phyloP scores from a whole-genome alignment of 345 rosid species.

The Bretschneidera sinensis region DNA sequence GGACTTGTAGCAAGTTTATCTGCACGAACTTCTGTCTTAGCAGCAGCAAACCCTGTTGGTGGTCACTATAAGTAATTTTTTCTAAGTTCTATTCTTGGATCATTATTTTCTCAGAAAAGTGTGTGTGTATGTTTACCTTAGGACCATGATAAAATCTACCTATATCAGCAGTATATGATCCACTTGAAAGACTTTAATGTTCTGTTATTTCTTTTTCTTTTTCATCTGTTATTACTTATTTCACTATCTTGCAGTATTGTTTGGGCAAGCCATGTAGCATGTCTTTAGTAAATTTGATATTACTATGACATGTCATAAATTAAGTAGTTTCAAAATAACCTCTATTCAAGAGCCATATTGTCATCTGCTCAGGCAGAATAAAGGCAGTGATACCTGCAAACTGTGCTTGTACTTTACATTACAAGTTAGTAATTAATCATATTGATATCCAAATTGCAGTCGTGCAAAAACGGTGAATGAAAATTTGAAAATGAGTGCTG shows the following conservation, averaged over 20 bases:
- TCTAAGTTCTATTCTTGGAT: neutral
- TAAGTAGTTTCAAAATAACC: neutral
- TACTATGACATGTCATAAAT: neutral
- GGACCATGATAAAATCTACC: neutral
- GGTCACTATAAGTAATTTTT: constrained; percentile 88
- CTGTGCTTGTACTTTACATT: neutral
- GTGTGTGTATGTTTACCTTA: neutral
- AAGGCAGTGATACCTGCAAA: too few species aligned
- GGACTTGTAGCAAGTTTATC: constrained; percentile 96
- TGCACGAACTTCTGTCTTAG: constrained; percentile 92
- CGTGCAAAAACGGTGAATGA: constrained; percentile 98
- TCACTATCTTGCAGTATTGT: neutral
- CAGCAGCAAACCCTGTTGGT: constrained; percentile 98
- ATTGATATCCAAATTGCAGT: constrained; percentile 44
- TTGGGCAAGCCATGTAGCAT: neutral
- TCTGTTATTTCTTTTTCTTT: too few species aligned
- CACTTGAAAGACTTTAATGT: neutral
- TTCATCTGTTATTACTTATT: too few species aligned
- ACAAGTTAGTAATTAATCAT: neutral
- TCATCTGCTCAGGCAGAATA: too few species aligned
- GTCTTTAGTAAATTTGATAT: neutral
- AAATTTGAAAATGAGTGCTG: constrained; percentile 93
- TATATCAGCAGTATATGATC: neutral
- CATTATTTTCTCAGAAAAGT: neutral
- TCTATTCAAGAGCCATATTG: neutral